A percentile compares a stretch with the other conserved stretches of the same genome.
Conservation (phyloP, 331 rosid genomes). For the Acacia concinna region DNA sequence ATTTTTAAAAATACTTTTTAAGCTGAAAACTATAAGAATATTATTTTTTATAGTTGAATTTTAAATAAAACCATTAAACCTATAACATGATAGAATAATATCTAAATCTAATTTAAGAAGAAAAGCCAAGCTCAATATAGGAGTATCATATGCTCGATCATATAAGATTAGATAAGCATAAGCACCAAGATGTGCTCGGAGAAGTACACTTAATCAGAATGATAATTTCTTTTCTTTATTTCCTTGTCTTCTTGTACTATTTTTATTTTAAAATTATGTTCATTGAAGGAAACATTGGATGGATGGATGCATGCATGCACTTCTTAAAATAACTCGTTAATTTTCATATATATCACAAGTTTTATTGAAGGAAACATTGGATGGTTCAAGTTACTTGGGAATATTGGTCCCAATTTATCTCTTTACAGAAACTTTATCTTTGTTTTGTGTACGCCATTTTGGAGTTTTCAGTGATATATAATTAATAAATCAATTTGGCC, state of each 20-base stretch:
- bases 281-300: not conserved
- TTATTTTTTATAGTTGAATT: not conserved
- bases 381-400: constrained; percentile 27
- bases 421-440: not conserved
- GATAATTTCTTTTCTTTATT: not conserved
- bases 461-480: not conserved
- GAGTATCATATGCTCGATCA: not conserved
- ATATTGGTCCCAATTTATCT: constrained; percentile 1
- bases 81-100: not conserved
- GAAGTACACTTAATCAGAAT: not conserved
- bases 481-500: constrained; percentile 6
- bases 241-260: not conserved
- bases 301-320: constrained; percentile 10
- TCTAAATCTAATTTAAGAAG: not conserved
- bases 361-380: constrained; percentile 33
- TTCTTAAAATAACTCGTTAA: not conserved
- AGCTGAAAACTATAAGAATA: not conserved
- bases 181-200: not conserved
- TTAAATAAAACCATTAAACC: not conserved
- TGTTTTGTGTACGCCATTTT: not conserved
- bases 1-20: not conserved
- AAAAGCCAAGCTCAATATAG: not conserved
- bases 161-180: not conserved
- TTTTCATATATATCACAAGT: not conserved
- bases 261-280: not conserved